Evolutionary conservation across 768 basidiomycete genomes (phyloP), one percentile per base, ranked within the genome.

Genomic region (Lactarius evosmus): DNA sequence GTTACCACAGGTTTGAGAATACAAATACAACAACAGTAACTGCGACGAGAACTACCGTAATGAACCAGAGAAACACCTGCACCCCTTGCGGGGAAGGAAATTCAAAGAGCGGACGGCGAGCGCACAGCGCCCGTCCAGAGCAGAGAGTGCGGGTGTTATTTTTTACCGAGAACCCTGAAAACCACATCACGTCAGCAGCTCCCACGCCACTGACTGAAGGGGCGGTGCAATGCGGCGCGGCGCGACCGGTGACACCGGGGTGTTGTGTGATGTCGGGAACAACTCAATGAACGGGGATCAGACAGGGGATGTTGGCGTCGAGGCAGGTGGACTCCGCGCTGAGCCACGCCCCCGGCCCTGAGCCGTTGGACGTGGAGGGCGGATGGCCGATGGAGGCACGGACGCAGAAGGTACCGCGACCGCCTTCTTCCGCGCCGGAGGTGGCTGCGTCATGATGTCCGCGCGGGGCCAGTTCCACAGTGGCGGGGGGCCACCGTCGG

Each of bases 381-480:
- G 27, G 30, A 44, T 7, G 22, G 29, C n/a, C 17, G 61, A 9
- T 17, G 53, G 27, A 55, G 52, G 56, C 7, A 8, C 34, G 8
- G 67, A 32, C 17, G 58, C 7, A 16, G 58, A 30, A 46, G n/a
- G 44, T 7, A 44, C 3, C 2, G 46, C 25, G 2, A 14, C 3
- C 4, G 25, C 44, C 14, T 32, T 40, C 33, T 56, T 67, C 29
- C 50, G 60, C 19, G 51, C 7, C 12, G 58, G 40, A 9, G 51
- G 29, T 1, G 65, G 61, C n/a, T 36, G 61, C 19, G 58, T 58
- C 61, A 68, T 68, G 55, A 68, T 68, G 44, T 68, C 67, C 17
- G 56, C 36, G 40, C 67, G 67, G 11, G 67, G 67, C 67, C 67
- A 68, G 33, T 68, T 56, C 38, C 59, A 58, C 32, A 68, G 61